phyloP scores from a whole-genome alignment of 1,284 basidiomycete species.

The Boletus subluridellus region DNA sequence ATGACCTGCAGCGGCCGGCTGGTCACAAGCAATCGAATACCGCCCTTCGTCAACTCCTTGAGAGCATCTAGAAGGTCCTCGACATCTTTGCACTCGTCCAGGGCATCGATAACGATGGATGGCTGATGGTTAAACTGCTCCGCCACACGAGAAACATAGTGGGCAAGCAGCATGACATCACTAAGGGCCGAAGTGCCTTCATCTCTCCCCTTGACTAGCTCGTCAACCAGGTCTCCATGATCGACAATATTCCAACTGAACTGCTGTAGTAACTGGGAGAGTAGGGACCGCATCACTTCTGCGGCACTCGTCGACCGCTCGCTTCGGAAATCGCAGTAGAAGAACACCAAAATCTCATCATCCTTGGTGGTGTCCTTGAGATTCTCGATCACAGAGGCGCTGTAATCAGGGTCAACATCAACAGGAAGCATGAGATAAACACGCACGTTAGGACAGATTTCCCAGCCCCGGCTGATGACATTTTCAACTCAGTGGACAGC shows the following conservation, averaged over 20 bases:
- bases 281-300: conserved; percentile 15
- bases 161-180: not conserved
- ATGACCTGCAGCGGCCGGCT: conserved; percentile 1
- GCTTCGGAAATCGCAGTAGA: conserved; percentile 17
- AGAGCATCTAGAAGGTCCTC: not conserved
- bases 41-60: not conserved
- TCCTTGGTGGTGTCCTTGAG: not conserved
- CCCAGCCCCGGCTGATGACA: conserved; percentile 3
- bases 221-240: not conserved
- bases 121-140: not conserved
- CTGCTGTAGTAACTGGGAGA: conserved; percentile 12
- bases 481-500: not conserved
- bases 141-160: not conserved
- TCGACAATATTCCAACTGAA: not conserved
- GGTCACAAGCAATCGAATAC: not conserved
- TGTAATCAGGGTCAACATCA: not conserved
- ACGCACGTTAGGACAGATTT: conserved; percentile 18
- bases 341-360: conserved; percentile 7
- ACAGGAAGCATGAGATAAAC: not conserved
- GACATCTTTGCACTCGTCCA: conserved; percentile 4
- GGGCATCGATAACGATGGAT: conserved; percentile 1
- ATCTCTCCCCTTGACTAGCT: not conserved
- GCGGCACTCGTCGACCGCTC: not conserved
- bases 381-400: conserved; percentile 12
- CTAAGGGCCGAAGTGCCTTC: not conserved